Percentiles rank a stretch among this genome's conserved stretches.
These are phyloP conservation scores for Globisporangium cylindrosporum DNA, from an alignment of 352 stramenopile genomes.

Conservation along the genomic window DNA sequence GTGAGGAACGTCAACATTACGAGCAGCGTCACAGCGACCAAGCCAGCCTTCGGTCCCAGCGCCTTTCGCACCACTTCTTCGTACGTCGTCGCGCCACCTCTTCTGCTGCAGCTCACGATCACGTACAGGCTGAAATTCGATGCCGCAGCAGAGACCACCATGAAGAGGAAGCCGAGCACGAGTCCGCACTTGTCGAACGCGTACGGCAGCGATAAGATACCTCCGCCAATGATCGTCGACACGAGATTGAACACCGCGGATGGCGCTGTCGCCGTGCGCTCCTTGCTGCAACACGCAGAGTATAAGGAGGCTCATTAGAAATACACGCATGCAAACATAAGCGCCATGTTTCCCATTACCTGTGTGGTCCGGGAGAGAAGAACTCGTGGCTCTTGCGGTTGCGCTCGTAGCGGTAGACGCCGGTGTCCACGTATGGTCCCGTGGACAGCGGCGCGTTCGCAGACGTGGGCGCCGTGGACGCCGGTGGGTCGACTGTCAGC, in stretches of 20 bases:
- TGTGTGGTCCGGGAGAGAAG: slow-evolving; percentile 68
- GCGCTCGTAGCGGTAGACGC: slow-evolving; percentile 76
- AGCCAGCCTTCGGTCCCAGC: slow-evolving; percentile 54
- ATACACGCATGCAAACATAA: not conserved
- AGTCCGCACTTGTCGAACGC: slow-evolving; percentile 87
- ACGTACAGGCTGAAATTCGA: slow-evolving; percentile 87
- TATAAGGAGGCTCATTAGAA: not conserved
- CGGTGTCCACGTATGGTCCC: slow-evolving; percentile 47
- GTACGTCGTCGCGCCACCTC: slow-evolving; percentile 79
- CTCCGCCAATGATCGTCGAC: slow-evolving; percentile 87
- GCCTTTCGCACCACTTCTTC: slow-evolving; percentile 85
- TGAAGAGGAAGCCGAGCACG: slow-evolving; percentile 76
- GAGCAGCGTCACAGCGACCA: slow-evolving; percentile 79
- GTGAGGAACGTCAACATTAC: slow-evolving; percentile 94
- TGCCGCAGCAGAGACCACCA: slow-evolving; percentile 62
- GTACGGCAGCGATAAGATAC: slow-evolving; percentile 83
- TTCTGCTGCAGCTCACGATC: slow-evolving; percentile 85
- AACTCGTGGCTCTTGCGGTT: slow-evolving; percentile 71
- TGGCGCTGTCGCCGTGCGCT: slow-evolving; percentile 59
- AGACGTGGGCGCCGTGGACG: slow-evolving; percentile 2
- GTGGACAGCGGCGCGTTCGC: slow-evolving; percentile 6
- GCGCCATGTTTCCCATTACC: slow-evolving; percentile 13
- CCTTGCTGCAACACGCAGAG: slow-evolving; percentile 20
- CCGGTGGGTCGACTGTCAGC: not conserved
- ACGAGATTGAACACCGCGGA: slow-evolving; percentile 87